Evolutionary conservation across 805 yeast genomes (phyloP).

Genomic region (Candida vaughaniae): DNA sequence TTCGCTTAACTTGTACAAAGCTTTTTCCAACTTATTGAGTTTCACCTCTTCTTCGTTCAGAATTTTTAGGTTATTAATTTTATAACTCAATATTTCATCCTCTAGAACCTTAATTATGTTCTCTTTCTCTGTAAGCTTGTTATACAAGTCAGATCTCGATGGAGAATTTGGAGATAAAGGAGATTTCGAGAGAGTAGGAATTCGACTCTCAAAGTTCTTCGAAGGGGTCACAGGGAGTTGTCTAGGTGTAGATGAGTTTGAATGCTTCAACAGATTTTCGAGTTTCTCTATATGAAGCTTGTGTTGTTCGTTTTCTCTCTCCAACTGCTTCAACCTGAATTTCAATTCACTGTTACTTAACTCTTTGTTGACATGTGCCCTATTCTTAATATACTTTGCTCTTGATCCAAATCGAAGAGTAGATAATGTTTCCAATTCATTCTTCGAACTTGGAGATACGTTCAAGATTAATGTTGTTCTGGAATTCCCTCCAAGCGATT

Average conservation of each 20-base stretch:
- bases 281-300: constrained; percentile 35
- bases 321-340: constrained; percentile 35
- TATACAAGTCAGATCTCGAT: constrained; percentile 9
- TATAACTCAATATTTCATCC: constrained; percentile 25
- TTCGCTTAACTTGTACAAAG: constrained; percentile 55
- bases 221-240: constrained; percentile 13
- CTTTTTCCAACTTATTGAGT: constrained; percentile 52
- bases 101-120: constrained; percentile 30
- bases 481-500: constrained; percentile 84
- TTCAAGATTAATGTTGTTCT: constrained; percentile 87
- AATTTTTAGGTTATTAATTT: constrained; percentile 28
- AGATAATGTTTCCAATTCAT: constrained; percentile 78
- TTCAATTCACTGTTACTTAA: constrained; percentile 50
- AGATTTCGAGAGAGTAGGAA: constrained; percentile 8
- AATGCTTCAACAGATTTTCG: constrained; percentile 35
- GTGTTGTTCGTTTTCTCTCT: constrained; percentile 28
- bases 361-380: constrained; percentile 63
- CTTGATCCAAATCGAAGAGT: constrained; percentile 86
- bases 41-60: constrained; percentile 47
- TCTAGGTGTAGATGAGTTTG: not conserved
- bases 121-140: constrained; percentile 28
- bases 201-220: constrained; percentile 12
- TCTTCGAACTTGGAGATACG: constrained; percentile 75
- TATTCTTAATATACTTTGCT: constrained; percentile 77
- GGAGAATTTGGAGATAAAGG: constrained; percentile 10